phyloP scores from a whole-genome alignment of 495 filamentous ascomycete genomes.

The Rhypophila decipiens region DNA sequence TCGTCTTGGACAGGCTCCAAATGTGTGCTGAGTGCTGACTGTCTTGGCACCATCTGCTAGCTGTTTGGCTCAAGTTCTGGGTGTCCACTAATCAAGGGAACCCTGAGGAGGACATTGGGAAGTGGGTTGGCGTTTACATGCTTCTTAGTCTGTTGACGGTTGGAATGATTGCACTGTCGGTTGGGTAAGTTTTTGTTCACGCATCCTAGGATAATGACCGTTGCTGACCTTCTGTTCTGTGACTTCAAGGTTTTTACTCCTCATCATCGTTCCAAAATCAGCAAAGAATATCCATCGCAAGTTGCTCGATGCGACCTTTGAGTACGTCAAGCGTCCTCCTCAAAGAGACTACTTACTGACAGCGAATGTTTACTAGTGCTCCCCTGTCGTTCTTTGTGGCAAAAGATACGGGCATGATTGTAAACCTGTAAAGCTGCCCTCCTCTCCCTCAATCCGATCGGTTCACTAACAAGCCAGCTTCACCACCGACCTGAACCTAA shows the following conservation, averaged over 20 bases:
- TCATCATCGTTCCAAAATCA: neutral
- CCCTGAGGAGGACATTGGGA: neutral
- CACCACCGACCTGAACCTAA: neutral
- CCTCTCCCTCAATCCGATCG: conserved; percentile 18
- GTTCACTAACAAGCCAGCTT: conserved; percentile 4
- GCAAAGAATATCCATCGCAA: neutral
- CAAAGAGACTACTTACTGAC: neutral
- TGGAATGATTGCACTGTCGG: neutral
- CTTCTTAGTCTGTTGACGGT: conserved; percentile 1
- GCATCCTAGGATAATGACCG: neutral
- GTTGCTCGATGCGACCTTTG: neutral
- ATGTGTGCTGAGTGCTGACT: conserved; percentile 3
- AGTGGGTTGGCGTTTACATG: conserved; percentile 1
- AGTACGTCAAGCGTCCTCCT: neutral
- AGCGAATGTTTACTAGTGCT: conserved; percentile 11
- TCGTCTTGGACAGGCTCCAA: neutral
- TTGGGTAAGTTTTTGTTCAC: conserved; percentile 1
- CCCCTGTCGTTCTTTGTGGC: conserved; percentile 16
- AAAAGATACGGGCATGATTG: conserved; percentile 15
- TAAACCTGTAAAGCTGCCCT: conserved; percentile 26
- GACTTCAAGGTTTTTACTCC: neutral
- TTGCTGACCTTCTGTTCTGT: neutral
- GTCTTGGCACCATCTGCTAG: too few species aligned
- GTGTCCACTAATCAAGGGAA: neutral
- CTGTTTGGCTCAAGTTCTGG: conserved; percentile 8